phyloP scores from a whole-genome alignment of 2,329 filamentous ascomycete genomes.

The Beauveria medogensis region DNA sequence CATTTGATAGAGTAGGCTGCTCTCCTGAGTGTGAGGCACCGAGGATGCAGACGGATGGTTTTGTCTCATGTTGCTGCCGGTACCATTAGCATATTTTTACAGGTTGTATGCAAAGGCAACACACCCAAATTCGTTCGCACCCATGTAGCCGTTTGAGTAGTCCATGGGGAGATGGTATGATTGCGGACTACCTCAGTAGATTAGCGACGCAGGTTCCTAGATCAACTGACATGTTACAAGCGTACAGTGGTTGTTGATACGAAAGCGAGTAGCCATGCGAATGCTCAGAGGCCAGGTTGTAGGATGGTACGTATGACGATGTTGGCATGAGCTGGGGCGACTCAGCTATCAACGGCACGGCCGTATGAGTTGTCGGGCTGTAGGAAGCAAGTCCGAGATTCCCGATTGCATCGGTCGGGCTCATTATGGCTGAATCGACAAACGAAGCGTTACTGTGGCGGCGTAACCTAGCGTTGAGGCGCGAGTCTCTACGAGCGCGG shows the following conservation, averaged over 20 bases:
- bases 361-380: slow-evolving; percentile 37
- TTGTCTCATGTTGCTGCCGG: background rate
- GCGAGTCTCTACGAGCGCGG: slow-evolving; percentile 49
- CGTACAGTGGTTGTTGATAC: slow-evolving; percentile 31
- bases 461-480: slow-evolving; percentile 41
- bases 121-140: slow-evolving; percentile 3
- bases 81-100: background rate
- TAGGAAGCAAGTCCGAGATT: slow-evolving; percentile 41
- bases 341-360: slow-evolving; percentile 44
- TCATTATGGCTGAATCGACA: slow-evolving; percentile 27
- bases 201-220: background rate
- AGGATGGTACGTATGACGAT: slow-evolving; percentile 40
- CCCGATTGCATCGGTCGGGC: slow-evolving; percentile 31
- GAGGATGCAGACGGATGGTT: background rate
- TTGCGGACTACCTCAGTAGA: background rate
- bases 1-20: slow-evolving; percentile 35
- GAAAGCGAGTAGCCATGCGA: slow-evolving; percentile 27
- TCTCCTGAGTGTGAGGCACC: slow-evolving; percentile 14
- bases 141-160: slow-evolving; percentile 25
- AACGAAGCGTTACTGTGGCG: slow-evolving; percentile 41
- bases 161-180: slow-evolving; percentile 37
- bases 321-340: slow-evolving; percentile 35
- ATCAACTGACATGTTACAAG: background rate
- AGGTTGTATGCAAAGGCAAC: background rate
- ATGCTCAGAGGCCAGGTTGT: slow-evolving; percentile 39